A percentile compares a stretch with the other conserved stretches of the same genome.
phyloP scores from a whole-genome alignment of 2,329 filamentous ascomycete species.

The Cercospora canescens region DNA sequence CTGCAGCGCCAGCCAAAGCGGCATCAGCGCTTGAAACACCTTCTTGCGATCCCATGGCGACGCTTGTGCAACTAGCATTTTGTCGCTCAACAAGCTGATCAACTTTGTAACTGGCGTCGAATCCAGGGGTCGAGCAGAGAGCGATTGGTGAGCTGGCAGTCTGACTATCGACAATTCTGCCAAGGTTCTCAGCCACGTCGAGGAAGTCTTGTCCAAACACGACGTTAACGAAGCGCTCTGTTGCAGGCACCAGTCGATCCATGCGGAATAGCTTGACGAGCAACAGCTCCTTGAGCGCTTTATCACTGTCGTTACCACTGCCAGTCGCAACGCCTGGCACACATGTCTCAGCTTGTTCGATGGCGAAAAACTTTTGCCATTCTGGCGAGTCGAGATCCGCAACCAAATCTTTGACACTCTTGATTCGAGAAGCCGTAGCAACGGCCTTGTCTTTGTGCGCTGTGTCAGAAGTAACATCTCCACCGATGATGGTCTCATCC shows the following conservation, averaged over 20 bases:
- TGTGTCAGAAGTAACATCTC: constrained; percentile 72
- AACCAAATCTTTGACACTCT: constrained; percentile 71
- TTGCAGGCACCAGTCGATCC: constrained; percentile 89
- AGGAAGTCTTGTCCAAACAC: constrained; percentile 85
- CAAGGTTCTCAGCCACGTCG: constrained; percentile 81
- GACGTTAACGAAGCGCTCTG: constrained; percentile 82
- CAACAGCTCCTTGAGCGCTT: constrained; percentile 78
- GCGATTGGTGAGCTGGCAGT: constrained; percentile 83
- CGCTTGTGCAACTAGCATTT: constrained; percentile 84
- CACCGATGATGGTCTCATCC: constrained; percentile 72
- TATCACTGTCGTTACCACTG: constrained; percentile 61
- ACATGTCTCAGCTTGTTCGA: constrained; percentile 82
- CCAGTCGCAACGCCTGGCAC: constrained; percentile 74
- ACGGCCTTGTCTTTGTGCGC: constrained; percentile 69
- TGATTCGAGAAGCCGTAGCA: constrained; percentile 65
- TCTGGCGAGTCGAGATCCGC: constrained; percentile 60
- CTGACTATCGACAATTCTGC: constrained; percentile 80
- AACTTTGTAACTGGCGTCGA: constrained; percentile 99
- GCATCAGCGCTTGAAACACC: constrained; percentile 90
- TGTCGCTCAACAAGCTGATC: constrained; percentile 87
- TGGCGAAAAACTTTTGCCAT: constrained; percentile 81
- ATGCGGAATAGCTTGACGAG: constrained; percentile 93
- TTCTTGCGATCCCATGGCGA: constrained; percentile 98
- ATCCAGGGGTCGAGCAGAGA: constrained; percentile 90
- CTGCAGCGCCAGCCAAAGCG: constrained; percentile 88